Percentiles rank a stretch among this genome's conserved stretches.
phyloP scores from a whole-genome alignment of 2,329 filamentous ascomycete species.

The Laburnicola sp. region DNA sequence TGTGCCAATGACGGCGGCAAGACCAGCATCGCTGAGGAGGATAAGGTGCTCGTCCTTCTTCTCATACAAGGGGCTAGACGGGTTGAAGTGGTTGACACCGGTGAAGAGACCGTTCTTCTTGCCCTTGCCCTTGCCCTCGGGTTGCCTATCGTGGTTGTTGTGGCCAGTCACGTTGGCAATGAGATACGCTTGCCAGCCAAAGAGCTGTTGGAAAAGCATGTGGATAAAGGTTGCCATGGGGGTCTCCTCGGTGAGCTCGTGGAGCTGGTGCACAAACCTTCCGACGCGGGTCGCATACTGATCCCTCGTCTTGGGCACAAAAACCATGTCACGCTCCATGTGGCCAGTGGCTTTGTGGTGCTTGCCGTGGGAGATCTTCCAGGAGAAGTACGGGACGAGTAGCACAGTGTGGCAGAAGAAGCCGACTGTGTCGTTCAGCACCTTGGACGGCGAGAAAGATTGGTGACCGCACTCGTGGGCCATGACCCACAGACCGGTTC shows the following conservation, averaged over 20 bases:
- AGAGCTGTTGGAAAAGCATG: conserved; percentile 81
- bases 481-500: conserved; percentile 91
- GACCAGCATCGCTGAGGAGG: conserved; percentile 80
- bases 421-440: conserved; percentile 87
- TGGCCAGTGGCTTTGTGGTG: conserved; percentile 99
- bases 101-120: conserved; percentile 80
- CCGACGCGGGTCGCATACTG: conserved; percentile 76
- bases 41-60: conserved; percentile 87
- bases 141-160: conserved; percentile 88
- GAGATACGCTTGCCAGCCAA: conserved; percentile 93
- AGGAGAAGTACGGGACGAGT: conserved; percentile 96
- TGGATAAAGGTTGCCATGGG: conserved; percentile 76
- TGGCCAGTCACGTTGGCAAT: conserved; percentile 92
- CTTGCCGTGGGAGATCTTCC: conserved; percentile 99
- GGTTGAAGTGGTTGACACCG: conserved; percentile 95
- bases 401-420: conserved; percentile 88
- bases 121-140: conserved; percentile 89
- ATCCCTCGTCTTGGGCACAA: conserved; percentile 89
- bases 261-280: conserved; percentile 75
- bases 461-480: conserved; percentile 98
- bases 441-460: conserved; percentile 90
- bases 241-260: conserved; percentile 92
- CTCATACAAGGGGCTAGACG: conserved; percentile 86
- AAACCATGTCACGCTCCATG: conserved; percentile 98
- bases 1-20: conserved; percentile 60